Evolutionary conservation across 2,329 filamentous ascomycete genomes (phyloP).

Genomic region (Trichoderma koningii): DNA sequence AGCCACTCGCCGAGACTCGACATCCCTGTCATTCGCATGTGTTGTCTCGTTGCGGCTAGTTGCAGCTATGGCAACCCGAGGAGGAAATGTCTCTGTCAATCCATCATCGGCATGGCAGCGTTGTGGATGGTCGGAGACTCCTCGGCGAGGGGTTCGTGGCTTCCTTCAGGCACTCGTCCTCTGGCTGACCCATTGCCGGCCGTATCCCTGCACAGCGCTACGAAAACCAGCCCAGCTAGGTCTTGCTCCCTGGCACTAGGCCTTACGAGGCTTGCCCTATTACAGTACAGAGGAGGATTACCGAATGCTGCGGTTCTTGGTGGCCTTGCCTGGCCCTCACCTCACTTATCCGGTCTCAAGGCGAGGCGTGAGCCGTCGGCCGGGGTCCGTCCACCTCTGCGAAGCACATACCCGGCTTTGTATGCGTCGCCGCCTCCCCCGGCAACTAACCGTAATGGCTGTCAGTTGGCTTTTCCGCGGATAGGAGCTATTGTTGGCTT

Average conservation of each 20-base stretch:
- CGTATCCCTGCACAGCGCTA: constrained; percentile 17
- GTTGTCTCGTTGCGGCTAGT: constrained; percentile 10
- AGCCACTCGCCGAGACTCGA: constrained; percentile 1
- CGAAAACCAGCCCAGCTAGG: constrained; percentile 7
- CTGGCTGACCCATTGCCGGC: constrained; percentile 7
- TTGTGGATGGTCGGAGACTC: not conserved
- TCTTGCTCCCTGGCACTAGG: constrained; percentile 1
- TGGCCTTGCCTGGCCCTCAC: not conserved
- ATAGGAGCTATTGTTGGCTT: not conserved
- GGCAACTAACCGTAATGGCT: not conserved
- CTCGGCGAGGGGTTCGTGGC: constrained; percentile 11
- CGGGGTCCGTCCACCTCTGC: constrained; percentile 4
- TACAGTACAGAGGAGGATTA: constrained; percentile 1
- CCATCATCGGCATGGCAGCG: not conserved
- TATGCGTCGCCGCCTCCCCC: not conserved
- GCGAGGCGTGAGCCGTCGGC: constrained; percentile 4
- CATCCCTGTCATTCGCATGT: constrained; percentile 11
- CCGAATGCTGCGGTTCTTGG: not conserved
- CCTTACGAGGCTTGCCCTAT: constrained; percentile 5
- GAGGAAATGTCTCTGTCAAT: constrained; percentile 20
- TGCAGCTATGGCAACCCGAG: not conserved
- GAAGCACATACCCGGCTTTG: too few species aligned
- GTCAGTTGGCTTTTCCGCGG: not conserved
- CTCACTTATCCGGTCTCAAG: constrained; percentile 1
- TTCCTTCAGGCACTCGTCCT: constrained; percentile 14